Base-by-base conservation (phyloP, 495 filamentous ascomycete species). In the Hypoxylon subgilvum region DNA sequence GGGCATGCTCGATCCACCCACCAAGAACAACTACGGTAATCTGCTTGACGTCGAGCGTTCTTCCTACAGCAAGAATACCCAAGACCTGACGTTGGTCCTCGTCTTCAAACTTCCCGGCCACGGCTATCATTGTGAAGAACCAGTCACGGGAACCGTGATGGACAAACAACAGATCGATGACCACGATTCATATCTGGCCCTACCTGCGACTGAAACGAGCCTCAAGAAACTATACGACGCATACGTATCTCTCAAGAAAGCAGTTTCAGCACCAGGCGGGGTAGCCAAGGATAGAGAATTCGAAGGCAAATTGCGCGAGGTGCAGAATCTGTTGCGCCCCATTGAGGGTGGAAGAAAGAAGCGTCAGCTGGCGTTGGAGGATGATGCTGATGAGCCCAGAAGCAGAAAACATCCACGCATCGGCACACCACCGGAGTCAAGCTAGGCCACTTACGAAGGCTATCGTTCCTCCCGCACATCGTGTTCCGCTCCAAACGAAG, bases 141-240 rank as follows among this genome's bases (percentile, higher is more conserved):
- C 54, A 0, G 61, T 64, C 2, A 58, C 25, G 1, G 49, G 53
- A 9, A 40, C 32, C n/a, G 18, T 21, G 0, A 8, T 58, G 12
- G 42, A 14, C 14, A 49, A 39, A 10, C 34, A 40, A 1, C 6
- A 6, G 10, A 27, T 31, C n/a, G 5, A 21, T 8, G 45, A 45
- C 30, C 30, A 16, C 6, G 23, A 27, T 12, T 17, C 38, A 3
- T 58, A 64, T 34, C 38, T 64, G 0, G 14, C 35, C 1, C 17
- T 64, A 13, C 61, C 61, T 9, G 54, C 19, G 0, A 7, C 31
- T 4, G 61, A 64, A 41, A 49, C 23, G 8, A 58, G 49, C 40
- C 45, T 64, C 30, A 64, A 58, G 32, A 64, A 45, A 39, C 30
- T 64, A 32, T 64, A 64, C 38, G 48, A 58, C 13, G 17, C 18